Evolutionary conservation across 73 alveolate genomes (phyloP).

Genomic region (Symbiodinium natans): DNA sequence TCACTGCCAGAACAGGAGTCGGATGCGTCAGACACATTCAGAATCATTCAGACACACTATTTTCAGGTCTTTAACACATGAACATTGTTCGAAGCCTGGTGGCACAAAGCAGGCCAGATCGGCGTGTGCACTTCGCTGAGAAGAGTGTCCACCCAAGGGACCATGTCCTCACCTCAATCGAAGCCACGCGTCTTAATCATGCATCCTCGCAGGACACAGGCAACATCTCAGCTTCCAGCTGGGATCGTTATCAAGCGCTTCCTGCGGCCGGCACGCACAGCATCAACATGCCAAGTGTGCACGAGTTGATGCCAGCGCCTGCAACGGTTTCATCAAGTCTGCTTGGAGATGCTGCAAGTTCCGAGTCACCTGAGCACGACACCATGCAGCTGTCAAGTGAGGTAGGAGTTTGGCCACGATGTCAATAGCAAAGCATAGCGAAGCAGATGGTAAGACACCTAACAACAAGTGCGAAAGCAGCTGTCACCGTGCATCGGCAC

Average conservation of each 20-base stretch:
- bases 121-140: constrained; percentile 49
- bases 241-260: background rate
- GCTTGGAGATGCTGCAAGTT: constrained; percentile 27
- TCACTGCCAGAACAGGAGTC: too few relatives aligned
- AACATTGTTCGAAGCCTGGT: too few relatives aligned
- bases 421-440: too few relatives aligned
- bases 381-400: too few relatives aligned
- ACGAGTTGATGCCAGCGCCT: background rate
- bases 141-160: constrained; percentile 37
- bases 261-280: background rate
- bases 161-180: constrained; percentile 30
- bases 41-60: too few relatives aligned
- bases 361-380: constrained; percentile 21
- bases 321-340: constrained; percentile 38
- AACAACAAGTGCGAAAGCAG: too few relatives aligned
- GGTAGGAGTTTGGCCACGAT: too few relatives aligned
- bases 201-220: background rate
- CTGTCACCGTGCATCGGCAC: too few relatives aligned
- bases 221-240: background rate
- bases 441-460: too few relatives aligned
- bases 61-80: too few relatives aligned
- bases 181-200: background rate
- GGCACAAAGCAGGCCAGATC: background rate
- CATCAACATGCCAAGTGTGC: background rate
- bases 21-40: too few relatives aligned